Evolutionary conservation across 164 flowering plant species (phyloP), one percentile per base, ranked within the genome.

Genomic region (Vitis vinifera): DNA sequence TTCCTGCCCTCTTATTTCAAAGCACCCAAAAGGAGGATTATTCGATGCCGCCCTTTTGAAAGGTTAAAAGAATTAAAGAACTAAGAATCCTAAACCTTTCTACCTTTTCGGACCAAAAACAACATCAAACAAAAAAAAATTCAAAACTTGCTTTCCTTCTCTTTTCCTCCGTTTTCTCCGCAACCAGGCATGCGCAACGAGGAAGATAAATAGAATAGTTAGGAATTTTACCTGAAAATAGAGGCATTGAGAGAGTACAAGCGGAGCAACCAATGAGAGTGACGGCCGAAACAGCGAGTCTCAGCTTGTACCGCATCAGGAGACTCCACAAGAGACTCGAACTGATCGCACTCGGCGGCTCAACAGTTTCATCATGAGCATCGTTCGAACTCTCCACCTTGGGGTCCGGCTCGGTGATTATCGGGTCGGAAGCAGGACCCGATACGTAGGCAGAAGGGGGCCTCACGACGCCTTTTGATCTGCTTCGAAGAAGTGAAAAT

Each of bases 171-270:
- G 6, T 19, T 63, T 62, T 65, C 65, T 37, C 60, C 1, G 47
- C 61, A 63, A 56, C 55, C 60, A 71, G 68, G 70, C 51, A 66
- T 5, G 15, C 6, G 31, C 10, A 13, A 30, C 15, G 48, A 56
- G 4, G 6, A 19, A 1, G 9, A 2, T 3, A 66, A 5, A 15
- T 19, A 49, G 44, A 14, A 16, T 10, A 10, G 48, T 30, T 65
- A 14, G 3, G 5, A 9, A 37, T 48, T 1, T 23, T 80, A 93
- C 98, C 97, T 0, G 97, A 88, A 59, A 82, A 87, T 0, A 92
- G 71, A 10, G 99, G 97, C 97, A 95, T 88, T 7, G 94, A 88
- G 58, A 95, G 96, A 68, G 97, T 92, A 69, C 93, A 91, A 31
- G 88, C 60, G 16, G 92, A 73, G 78, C 94, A 86, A 9, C 91